Evolutionary conservation across 495 filamentous ascomycete genomes (phyloP).

Genomic region (Podospora bellae-mahoneyi): DNA sequence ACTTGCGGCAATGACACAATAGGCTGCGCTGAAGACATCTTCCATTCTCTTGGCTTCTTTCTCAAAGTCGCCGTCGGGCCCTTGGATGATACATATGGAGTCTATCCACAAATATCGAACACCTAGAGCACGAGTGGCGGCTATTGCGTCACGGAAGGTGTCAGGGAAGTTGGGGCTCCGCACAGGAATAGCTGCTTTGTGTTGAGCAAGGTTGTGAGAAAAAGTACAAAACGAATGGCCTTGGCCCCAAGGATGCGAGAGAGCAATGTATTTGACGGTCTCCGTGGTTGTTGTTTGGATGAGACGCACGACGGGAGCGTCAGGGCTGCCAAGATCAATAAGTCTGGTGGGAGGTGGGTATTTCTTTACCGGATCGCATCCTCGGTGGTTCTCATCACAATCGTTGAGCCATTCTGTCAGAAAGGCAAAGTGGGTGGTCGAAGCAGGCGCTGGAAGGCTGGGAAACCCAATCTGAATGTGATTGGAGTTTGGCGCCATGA

Average conservation of each 20-base stretch:
- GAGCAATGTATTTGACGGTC: not conserved
- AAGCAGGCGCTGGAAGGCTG: not conserved
- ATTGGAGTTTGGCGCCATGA: not conserved
- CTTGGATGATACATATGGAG: conserved; percentile 44
- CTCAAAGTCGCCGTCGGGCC: conserved; percentile 33
- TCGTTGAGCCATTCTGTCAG: not conserved
- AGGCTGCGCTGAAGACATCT: conserved; percentile 34
- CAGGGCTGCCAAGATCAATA: not conserved
- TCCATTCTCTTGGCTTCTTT: conserved; percentile 38
- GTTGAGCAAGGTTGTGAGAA: not conserved
- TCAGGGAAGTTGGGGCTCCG: not conserved
- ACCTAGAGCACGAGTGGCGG: conserved; percentile 20
- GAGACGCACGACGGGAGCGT: not conserved
- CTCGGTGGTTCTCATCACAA: not conserved
- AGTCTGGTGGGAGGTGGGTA: not conserved
- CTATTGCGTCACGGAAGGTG: conserved; percentile 8
- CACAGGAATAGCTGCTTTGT: not conserved
- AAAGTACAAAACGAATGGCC: not conserved
- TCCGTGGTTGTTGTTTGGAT: not conserved
- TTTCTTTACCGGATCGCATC: not conserved
- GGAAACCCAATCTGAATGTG: not conserved
- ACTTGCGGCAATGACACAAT: conserved; percentile 37
- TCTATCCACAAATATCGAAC: conserved; percentile 40
- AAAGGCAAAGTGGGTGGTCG: not conserved
- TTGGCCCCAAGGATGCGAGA: not conserved